Percentiles rank a stretch among this genome's conserved stretches.
These are phyloP conservation scores for Colletotrichum chlorophyti DNA, from an alignment of 2,329 filamentous ascomycete genomes.

Conservation along the genomic window DNA sequence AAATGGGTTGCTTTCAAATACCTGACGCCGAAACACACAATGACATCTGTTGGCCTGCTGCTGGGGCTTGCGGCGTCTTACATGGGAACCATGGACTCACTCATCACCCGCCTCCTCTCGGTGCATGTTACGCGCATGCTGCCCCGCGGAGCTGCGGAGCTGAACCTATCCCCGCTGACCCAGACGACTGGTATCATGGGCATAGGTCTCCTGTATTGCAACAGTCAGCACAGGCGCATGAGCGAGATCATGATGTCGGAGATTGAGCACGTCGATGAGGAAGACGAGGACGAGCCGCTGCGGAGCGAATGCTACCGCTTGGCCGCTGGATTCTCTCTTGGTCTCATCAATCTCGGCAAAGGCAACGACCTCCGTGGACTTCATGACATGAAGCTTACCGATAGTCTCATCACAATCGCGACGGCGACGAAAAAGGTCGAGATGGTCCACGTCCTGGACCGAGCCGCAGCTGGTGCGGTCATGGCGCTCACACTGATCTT, in stretches of 20 bases:
- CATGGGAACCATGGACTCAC: slow-evolving; percentile 94
- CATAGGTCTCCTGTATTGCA: slow-evolving; percentile 91
- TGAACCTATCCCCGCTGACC: slow-evolving; percentile 90
- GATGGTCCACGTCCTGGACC: slow-evolving; percentile 89
- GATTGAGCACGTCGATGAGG: slow-evolving; percentile 82
- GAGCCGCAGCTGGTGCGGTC: slow-evolving; percentile 91
- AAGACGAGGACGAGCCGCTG: slow-evolving; percentile 84
- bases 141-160: slow-evolving; percentile 87
- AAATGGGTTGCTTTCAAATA: slow-evolving; percentile 99
- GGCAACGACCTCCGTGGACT: slow-evolving; percentile 87
- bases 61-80: slow-evolving; percentile 93
- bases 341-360: slow-evolving; percentile 92
- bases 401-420: slow-evolving; percentile 84
- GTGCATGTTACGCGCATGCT: slow-evolving; percentile 97
- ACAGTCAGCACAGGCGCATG: slow-evolving; percentile 97
- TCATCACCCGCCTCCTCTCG: slow-evolving; percentile 90
- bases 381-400: slow-evolving; percentile 91
- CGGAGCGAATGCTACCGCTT: slow-evolving; percentile 96
- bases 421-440: slow-evolving; percentile 91
- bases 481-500: slow-evolving; percentile 91
- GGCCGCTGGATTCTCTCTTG: slow-evolving; percentile 90
- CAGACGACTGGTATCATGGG: slow-evolving; percentile 98
- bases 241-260: slow-evolving; percentile 99
- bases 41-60: slow-evolving; percentile 97
- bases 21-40: slow-evolving; percentile 97